phyloP scores from a whole-genome alignment of 2,329 filamentous ascomycete genomes.

The Aspergillus fructus region DNA sequence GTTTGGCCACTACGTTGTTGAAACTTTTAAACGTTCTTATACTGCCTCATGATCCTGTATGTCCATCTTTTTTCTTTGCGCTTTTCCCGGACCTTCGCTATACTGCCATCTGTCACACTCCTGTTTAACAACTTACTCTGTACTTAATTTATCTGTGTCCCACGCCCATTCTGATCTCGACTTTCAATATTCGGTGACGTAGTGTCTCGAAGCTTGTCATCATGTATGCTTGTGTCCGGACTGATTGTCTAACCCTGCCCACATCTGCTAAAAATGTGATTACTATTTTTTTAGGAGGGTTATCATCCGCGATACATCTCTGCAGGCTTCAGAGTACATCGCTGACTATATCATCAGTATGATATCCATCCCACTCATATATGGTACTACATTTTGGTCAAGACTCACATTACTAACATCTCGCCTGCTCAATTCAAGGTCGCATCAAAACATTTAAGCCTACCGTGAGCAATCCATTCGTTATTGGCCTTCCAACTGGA shows the following conservation, averaged over 20 bases:
- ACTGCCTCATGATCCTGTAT: background rate
- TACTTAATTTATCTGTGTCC: background rate
- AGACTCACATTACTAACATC: background rate
- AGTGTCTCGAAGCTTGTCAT: conserved; percentile 17
- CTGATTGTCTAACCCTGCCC: background rate
- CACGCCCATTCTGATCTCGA: conserved; percentile 1
- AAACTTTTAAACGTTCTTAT: background rate
- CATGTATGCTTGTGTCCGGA: conserved; percentile 22
- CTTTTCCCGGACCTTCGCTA: background rate
- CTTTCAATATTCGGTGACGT: conserved; percentile 25
- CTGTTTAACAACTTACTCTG: background rate
- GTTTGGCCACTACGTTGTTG: conserved; percentile 6
- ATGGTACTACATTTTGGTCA: background rate
- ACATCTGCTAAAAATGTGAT: conserved; percentile 11
- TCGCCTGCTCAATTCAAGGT: conserved; percentile 47
- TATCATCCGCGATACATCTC: conserved; percentile 74
- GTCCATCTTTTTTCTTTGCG: background rate
- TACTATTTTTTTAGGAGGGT: conserved; percentile 62
- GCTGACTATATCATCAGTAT: conserved; percentile 76
- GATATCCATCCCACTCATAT: conserved; percentile 18
- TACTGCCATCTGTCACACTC: background rate
- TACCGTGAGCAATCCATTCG: conserved; percentile 70
- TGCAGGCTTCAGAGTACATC: conserved; percentile 70
- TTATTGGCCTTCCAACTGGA: conserved; percentile 79
- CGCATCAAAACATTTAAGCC: conserved; percentile 77